Evolutionary conservation across 306 rosid genomes (phyloP), one percentile per base, ranked within the genome.

Genomic region (Senna tora): DNA sequence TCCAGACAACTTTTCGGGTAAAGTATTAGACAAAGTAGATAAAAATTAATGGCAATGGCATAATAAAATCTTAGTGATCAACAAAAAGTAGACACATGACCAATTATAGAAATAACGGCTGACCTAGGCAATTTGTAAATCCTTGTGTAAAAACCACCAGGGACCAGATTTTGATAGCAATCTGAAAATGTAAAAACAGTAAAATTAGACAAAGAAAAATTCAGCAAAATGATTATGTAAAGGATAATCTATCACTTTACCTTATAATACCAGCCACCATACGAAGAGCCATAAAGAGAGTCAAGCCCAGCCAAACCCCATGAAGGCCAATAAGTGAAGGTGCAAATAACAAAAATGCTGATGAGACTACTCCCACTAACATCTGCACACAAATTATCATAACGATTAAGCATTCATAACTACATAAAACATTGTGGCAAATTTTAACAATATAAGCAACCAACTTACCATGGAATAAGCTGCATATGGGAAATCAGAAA

Each of bases 401-500:
- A 41, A 64, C 36, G 45, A 30, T 80, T 67, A 41, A 64, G 52
- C 32, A 67, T 17, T 51, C 39, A 51, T 79, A 61, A 71, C 70
- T 73, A 49, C 34, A 63, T 12, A 75, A 59, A 52, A 67, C 55
- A 65, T 60, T 45, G 28, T 55, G 50, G 49, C 36, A 71, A 54
- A 20, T 64, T 76, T 34, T 38, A 14, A 52, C 53, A 54, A 19
- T 58, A n/a, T 9, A 56, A 66, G 46, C 71, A 67, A 67, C 65
- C 65, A 67, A 57, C 88, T 69, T 86, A 94, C 98, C 98, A 94
- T 94, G 46, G 98, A 87, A 72, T 22, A 67, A 69, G 97, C 98
- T 47, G 97, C 96, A 86, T 94, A 91, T 68, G 76, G 87, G 64
- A 91, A 94, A 89, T 94, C 98, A 69, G 97, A 93, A 83, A 87